These are phyloP conservation scores for Seiridium cupressi DNA, from an alignment of 2,329 filamentous ascomycete genomes.

Conservation along the genomic window DNA sequence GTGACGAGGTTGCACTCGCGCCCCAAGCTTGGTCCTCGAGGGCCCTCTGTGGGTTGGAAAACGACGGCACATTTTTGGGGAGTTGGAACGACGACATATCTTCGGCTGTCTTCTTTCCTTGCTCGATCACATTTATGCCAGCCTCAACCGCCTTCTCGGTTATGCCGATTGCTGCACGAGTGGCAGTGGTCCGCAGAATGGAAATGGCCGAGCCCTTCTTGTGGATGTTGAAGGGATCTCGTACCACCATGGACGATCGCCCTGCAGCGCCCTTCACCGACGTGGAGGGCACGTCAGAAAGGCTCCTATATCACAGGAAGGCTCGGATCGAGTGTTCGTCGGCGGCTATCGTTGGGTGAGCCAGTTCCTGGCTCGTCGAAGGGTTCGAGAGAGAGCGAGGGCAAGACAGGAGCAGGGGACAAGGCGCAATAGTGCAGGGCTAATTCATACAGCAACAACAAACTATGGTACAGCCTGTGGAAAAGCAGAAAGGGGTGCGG, in stretches of 20 bases:
- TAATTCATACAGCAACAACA: neutral
- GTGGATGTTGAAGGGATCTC: conserved; percentile 46
- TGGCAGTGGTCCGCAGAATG: conserved; percentile 48
- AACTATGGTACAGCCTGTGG: neutral
- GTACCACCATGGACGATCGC: conserved; percentile 33
- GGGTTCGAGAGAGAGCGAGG: too few relatives aligned
- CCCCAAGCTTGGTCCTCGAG: conserved; percentile 68
- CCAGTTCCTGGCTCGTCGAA: too few relatives aligned
- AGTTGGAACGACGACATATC: conserved; percentile 67
- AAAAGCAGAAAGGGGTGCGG: neutral
- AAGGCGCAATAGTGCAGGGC: too few relatives aligned
- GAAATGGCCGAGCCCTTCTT: conserved; percentile 23
- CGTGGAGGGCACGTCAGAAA: neutral
- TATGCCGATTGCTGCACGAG: conserved; percentile 41
- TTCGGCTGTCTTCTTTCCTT: conserved; percentile 33
- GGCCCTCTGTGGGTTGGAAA: conserved; percentile 61
- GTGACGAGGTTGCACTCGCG: neutral
- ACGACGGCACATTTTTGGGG: conserved; percentile 69
- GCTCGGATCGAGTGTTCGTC: too few relatives aligned
- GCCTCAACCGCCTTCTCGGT: conserved; percentile 48
- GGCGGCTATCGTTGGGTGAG: too few relatives aligned
- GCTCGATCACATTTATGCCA: conserved; percentile 45
- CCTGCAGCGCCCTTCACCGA: neutral
- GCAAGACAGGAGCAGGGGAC: too few relatives aligned
- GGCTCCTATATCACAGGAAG: neutral